Evolutionary conservation across 1,139 yeast species (phyloP).

Genomic region (Zygoascus sp.): DNA sequence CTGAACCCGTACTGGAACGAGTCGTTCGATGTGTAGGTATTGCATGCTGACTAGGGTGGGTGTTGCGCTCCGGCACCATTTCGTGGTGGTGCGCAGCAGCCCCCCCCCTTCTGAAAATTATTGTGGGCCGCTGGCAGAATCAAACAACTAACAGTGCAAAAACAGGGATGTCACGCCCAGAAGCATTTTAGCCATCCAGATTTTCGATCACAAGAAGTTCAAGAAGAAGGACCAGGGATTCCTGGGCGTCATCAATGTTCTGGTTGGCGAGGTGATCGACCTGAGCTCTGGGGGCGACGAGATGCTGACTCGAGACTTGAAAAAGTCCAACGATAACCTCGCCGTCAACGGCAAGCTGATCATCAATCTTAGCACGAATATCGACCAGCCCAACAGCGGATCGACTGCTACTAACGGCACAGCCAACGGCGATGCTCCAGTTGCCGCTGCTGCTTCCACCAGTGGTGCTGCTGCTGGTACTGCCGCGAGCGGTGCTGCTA

Average conservation of each 20-base stretch:
- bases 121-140: neutral
- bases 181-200: conserved; percentile 85
- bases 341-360: conserved; percentile 91
- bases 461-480: conserved; percentile 18
- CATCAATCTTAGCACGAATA: conserved; percentile 43
- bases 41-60: too few relatives aligned
- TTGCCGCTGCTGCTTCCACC: conserved; percentile 11
- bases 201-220: conserved; percentile 94
- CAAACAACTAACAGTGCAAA: neutral
- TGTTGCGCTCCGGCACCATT: too few relatives aligned
- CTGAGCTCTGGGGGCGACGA: conserved; percentile 57
- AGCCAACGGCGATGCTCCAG: neutral
- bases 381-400: too few relatives aligned
- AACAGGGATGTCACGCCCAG: conserved; percentile 65
- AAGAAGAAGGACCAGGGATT: conserved; percentile 99
- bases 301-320: conserved; percentile 88
- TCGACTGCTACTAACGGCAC: conserved; percentile 23
- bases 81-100: too few relatives aligned
- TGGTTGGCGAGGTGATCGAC: conserved; percentile 86
- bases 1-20: conserved; percentile 98
- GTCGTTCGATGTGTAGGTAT: conserved; percentile 54
- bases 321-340: conserved; percentile 84
- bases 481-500: neutral
- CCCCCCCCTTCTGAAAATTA: too few relatives aligned
- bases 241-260: conserved; percentile 88